These are phyloP conservation scores for Cyathus striatus DNA, from an alignment of 768 basidiomycete genomes.

Conservation along the genomic window DNA sequence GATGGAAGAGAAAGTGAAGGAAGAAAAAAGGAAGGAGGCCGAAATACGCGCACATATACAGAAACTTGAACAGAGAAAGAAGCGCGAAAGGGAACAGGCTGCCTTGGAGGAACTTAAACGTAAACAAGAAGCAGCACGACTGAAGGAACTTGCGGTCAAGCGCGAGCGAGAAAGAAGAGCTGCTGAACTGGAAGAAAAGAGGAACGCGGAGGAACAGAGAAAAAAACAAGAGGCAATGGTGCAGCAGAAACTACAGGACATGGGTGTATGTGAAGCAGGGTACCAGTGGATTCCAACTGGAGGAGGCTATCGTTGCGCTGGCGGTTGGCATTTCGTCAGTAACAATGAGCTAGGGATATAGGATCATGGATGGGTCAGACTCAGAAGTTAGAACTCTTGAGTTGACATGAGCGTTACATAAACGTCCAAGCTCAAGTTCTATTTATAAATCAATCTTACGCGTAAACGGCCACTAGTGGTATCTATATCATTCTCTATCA, in stretches of 20 bases:
- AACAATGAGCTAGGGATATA: neutral
- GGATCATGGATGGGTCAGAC: too few relatives aligned
- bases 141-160: constrained; percentile 11
- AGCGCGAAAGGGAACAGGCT: constrained; percentile 19
- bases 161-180: constrained; percentile 12
- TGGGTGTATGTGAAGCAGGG: constrained; percentile 48
- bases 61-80: constrained; percentile 13
- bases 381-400: too few relatives aligned
- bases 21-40: constrained; percentile 12
- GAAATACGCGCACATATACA: constrained; percentile 17
- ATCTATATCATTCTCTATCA: too few relatives aligned
- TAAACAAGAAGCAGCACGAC: constrained; percentile 19
- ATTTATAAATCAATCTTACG: too few relatives aligned
- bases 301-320: constrained; percentile 37
- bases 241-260: constrained; percentile 33
- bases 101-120: constrained; percentile 21
- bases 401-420: too few relatives aligned
- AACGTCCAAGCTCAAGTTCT: too few relatives aligned
- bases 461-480: too few relatives aligned
- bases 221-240: constrained; percentile 34
- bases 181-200: constrained; percentile 8
- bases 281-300: constrained; percentile 37
- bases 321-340: neutral
- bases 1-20: constrained; percentile 14
- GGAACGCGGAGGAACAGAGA: constrained; percentile 15